phyloP scores from a whole-genome alignment of 257 asterid species.

The Lycium barbarum region DNA sequence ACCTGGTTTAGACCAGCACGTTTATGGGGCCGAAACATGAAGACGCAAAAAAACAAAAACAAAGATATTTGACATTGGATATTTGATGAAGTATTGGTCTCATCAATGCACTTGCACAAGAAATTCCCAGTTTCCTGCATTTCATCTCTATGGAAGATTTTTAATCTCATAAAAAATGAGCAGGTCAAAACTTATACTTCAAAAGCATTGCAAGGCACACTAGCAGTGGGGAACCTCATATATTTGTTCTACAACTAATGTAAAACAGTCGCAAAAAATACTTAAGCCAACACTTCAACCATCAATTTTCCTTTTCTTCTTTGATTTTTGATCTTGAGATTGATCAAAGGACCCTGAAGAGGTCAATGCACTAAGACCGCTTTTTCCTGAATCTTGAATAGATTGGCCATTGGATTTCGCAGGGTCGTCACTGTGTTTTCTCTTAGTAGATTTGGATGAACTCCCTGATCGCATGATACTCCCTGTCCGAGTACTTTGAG shows the following conservation, averaged over 20 bases:
- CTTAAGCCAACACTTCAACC: slow-evolving; percentile 24
- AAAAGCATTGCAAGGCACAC: not conserved
- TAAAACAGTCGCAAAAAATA: not conserved
- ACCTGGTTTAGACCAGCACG: too few species aligned
- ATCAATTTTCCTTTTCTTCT: slow-evolving; percentile 51
- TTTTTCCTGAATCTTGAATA: slow-evolving; percentile 56
- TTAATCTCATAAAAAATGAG: slow-evolving; percentile 6
- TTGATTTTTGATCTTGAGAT: slow-evolving; percentile 52
- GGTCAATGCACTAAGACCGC: slow-evolving; percentile 52
- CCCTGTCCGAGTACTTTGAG: slow-evolving; percentile 49
- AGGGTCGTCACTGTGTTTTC: slow-evolving; percentile 47
- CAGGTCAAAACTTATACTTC: not conserved
- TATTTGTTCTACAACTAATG: not conserved
- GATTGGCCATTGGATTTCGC: slow-evolving; percentile 44
- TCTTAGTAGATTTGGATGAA: slow-evolving; percentile 50
- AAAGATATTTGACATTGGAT: too few species aligned
- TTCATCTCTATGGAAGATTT: not conserved
- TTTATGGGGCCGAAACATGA: too few species aligned
- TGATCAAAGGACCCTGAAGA: slow-evolving; percentile 55
- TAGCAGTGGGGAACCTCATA: not conserved
- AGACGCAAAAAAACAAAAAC: too few species aligned
- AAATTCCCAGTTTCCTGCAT: too few species aligned
- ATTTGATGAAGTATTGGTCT: too few species aligned
- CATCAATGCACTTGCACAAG: too few species aligned
- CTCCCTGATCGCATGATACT: slow-evolving; percentile 44